Evolutionary conservation across 2,329 filamentous ascomycete genomes (phyloP), one percentile per base, ranked within the genome.

Genomic region (Botrytis sinoallii): DNA sequence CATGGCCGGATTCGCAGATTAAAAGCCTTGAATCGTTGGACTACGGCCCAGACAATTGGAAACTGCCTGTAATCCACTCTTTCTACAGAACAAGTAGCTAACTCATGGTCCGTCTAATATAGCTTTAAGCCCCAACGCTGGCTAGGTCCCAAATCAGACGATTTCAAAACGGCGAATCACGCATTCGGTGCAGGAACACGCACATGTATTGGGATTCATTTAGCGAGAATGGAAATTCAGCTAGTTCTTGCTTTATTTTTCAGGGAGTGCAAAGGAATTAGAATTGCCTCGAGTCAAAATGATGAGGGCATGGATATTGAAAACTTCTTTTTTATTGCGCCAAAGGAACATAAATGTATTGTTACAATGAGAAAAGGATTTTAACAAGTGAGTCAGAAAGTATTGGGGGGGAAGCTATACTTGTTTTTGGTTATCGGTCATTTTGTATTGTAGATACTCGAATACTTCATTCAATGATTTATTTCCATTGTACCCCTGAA

Each of bases 401-500:
- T n/a, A 0, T 14, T 52, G 48, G 0, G 0, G 12, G 14, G 22
- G 22, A n/a, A 12, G 6, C 0, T 52, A 4, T 1, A 52, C 22
- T 14, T 25, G 4, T 4, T 52, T 52, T 52, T 52, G 46, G 4
- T 0, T n/a, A 6, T 52, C 25, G 6, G 9, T 14, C 2, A 4
- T 4, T 7, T 46, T 20, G 20, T 7, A 20, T 22, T 25, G 8
- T 48, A 25, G 3, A 48, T 25, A 12, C 10, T 52, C 0, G 46
- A 25, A 6, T 48, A 14, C 0, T 6, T 52, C 22, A n/a, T 10
- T 52, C 25, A 1, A 6, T n/a, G 2, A 52, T 14, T 52, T 25
- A 6, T n/a, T 6, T 0, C 2, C 1, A 8, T 25, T 25, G 8
- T 3, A n/a, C 4, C 46, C 9, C 4, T 52, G 22, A 3, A 52